These are phyloP conservation scores for Amanita pseudoporphyria DNA, from an alignment of 768 basidiomycete species.

Conservation along the genomic window DNA sequence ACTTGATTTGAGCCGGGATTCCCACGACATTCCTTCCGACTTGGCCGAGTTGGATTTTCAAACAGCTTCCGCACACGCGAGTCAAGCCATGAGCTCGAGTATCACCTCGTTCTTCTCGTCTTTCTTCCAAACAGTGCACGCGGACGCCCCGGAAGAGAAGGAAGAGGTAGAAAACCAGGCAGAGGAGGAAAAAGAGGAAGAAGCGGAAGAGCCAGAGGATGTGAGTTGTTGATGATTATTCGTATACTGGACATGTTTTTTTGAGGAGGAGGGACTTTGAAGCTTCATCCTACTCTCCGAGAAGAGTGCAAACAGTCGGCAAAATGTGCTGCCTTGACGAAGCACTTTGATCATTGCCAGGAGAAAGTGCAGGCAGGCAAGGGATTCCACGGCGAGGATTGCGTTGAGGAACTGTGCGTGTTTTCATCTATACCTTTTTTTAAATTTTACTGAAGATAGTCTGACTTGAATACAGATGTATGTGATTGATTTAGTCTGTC, in stretches of 20 bases:
- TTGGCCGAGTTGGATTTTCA: conserved; percentile 3
- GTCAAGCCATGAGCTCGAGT: conserved; percentile 27
- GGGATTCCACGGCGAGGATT: conserved; percentile 87
- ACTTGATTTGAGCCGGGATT: background rate
- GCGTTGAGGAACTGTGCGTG: conserved; percentile 84
- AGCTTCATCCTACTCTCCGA: conserved; percentile 64
- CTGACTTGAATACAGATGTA: conserved; percentile 14
- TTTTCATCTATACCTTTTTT: conserved; percentile 5
- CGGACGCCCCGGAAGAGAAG: conserved; percentile 29
- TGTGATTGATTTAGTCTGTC: conserved; percentile 2
- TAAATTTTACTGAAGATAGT: too few species aligned
- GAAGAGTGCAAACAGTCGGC: conserved; percentile 64
- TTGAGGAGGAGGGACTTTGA: background rate
- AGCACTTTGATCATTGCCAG: conserved; percentile 87
- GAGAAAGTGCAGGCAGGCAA: conserved; percentile 78
- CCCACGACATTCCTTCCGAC: conserved; percentile 1
- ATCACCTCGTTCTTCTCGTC: conserved; percentile 37
- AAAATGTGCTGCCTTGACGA: conserved; percentile 57
- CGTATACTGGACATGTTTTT: conserved; percentile 1
- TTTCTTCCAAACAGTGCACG: conserved; percentile 33
- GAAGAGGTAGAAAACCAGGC: conserved; percentile 53
- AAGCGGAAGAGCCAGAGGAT: conserved; percentile 71
- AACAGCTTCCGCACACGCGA: background rate
- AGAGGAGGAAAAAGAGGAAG: conserved; percentile 29
- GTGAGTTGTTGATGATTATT: conserved; percentile 36